Percentiles rank a stretch among this genome's conserved stretches.
These are phyloP conservation scores for Nakaseomyces nivariensis DNA, from an alignment of 1,139 yeast species.

Conservation along the genomic window DNA sequence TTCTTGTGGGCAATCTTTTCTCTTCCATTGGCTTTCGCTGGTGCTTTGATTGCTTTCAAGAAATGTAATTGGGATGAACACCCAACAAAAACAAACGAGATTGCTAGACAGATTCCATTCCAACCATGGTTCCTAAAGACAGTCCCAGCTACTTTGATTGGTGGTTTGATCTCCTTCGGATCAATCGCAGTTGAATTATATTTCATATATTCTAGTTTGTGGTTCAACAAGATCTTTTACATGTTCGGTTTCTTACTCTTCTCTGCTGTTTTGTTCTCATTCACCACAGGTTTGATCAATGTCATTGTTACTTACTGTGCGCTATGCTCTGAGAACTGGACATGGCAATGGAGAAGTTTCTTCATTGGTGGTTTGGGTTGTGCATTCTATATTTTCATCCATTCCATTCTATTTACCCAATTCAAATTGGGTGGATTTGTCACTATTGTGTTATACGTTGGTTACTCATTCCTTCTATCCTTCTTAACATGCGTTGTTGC, in stretches of 20 bases:
- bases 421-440: constrained; percentile 64
- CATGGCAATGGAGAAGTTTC: constrained; percentile 96
- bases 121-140: constrained; percentile 80
- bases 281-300: constrained; percentile 76
- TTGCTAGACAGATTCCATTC: constrained; percentile 88
- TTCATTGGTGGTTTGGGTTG: constrained; percentile 79
- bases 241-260: constrained; percentile 96
- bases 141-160: constrained; percentile 56
- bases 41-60: constrained; percentile 70
- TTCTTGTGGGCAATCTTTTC: constrained; percentile 79
- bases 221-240: constrained; percentile 91
- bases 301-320: constrained; percentile 74
- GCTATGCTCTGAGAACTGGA: constrained; percentile 82
- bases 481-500: constrained; percentile 68
- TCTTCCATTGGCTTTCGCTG: constrained; percentile 72
- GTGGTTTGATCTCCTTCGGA: constrained; percentile 92
- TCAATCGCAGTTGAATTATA: constrained; percentile 92
- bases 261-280: constrained; percentile 70
- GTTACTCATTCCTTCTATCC: constrained; percentile 74
- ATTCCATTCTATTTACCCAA: constrained; percentile 65
- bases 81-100: constrained; percentile 87
- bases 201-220: constrained; percentile 74
- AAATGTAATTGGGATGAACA: constrained; percentile 39
- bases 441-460: constrained; percentile 69
- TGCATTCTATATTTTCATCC: constrained; percentile 72